Percentiles rank a stretch among this genome's conserved stretches.
phyloP scores from a whole-genome alignment of 2,329 filamentous ascomycete genomes.

The Phaeosphaeria sp. region DNA sequence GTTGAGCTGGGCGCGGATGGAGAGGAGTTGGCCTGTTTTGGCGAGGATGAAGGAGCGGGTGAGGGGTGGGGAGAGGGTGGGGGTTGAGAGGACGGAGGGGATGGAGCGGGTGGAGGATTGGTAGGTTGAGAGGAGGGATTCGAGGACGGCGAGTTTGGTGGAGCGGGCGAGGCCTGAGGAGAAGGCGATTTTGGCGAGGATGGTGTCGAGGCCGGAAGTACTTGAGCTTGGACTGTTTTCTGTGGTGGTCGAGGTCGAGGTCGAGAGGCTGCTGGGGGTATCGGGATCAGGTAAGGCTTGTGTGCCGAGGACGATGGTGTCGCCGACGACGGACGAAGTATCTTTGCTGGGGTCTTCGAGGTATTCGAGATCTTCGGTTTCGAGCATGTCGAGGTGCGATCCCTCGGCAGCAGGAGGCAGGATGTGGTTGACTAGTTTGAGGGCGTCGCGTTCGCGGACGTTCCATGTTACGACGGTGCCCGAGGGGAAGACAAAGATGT shows the following conservation, averaged over 20 bases:
- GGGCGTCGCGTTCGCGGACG: conserved; percentile 74
- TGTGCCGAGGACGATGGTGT: conserved; percentile 88
- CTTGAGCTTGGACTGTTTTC: conserved; percentile 31
- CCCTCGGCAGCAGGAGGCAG: conserved; percentile 78
- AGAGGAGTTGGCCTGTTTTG: conserved; percentile 91
- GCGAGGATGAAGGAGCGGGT: conserved; percentile 81
- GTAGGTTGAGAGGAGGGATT: conserved; percentile 81
- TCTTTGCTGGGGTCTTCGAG: conserved; percentile 75
- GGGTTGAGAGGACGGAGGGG: conserved; percentile 75
- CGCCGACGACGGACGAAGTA: conserved; percentile 79
- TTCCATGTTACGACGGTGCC: conserved; percentile 95
- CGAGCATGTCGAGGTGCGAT: conserved; percentile 73
- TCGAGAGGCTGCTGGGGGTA: background rate
- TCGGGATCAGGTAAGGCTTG: conserved; percentile 51
- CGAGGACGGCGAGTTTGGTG: conserved; percentile 91
- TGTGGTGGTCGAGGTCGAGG: conserved; percentile 45
- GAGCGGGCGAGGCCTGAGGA: conserved; percentile 91
- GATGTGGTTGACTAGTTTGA: conserved; percentile 62
- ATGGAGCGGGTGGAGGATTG: conserved; percentile 86
- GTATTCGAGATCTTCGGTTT: conserved; percentile 91
- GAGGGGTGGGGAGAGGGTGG: conserved; percentile 63
- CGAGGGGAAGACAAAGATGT: conserved; percentile 95
- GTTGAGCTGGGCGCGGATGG: conserved; percentile 89
- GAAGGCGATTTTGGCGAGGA: conserved; percentile 93
- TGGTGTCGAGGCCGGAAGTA: conserved; percentile 61